Evolutionary conservation across 2,329 filamentous ascomycete species (phyloP).

Genomic region (Colletotrichum plurivorum): DNA sequence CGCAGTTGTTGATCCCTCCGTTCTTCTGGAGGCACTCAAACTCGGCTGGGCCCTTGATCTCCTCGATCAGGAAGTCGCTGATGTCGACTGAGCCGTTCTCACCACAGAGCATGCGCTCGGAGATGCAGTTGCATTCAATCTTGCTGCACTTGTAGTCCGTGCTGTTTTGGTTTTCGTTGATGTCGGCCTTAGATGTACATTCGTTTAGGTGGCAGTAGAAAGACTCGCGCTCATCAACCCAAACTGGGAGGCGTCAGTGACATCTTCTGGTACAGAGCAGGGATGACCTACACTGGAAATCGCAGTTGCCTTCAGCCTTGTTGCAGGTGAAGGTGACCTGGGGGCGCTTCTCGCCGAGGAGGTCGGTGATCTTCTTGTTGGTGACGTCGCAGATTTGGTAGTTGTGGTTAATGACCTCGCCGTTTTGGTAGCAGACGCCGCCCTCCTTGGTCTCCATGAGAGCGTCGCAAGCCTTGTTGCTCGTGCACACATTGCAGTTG

Average conservation of each 20-base stretch:
- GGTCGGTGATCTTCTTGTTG: conserved; percentile 91
- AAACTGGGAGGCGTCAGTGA: conserved; percentile 72
- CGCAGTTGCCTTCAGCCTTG: conserved; percentile 80
- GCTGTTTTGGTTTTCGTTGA: conserved; percentile 79
- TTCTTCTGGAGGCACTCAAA: conserved; percentile 81
- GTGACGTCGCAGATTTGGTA: conserved; percentile 99
- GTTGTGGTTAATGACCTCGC: conserved; percentile 92
- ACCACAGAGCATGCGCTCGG: conserved; percentile 93
- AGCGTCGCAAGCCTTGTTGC: conserved; percentile 86
- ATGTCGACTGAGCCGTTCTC: conserved; percentile 93
- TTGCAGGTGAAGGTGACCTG: conserved; percentile 97
- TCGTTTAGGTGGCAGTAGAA: conserved; percentile 94
- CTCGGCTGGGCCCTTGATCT: conserved; percentile 88
- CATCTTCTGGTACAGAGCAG: background rate
- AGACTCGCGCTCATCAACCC: conserved; percentile 93
- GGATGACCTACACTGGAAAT: conserved; percentile 86
- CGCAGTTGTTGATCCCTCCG: conserved; percentile 76
- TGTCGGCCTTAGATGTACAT: conserved; percentile 81
- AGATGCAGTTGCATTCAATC: conserved; percentile 89
- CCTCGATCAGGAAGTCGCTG: conserved; percentile 85
- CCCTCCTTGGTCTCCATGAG: conserved; percentile 87
- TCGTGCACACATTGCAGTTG: conserved; percentile 96
- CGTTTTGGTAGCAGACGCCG: conserved; percentile 92
- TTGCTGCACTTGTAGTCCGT: conserved; percentile 89
- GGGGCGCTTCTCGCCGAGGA: conserved; percentile 86